Evolutionary conservation across 306 rosid species (phyloP).

Genomic region (Cicer judaicum): DNA sequence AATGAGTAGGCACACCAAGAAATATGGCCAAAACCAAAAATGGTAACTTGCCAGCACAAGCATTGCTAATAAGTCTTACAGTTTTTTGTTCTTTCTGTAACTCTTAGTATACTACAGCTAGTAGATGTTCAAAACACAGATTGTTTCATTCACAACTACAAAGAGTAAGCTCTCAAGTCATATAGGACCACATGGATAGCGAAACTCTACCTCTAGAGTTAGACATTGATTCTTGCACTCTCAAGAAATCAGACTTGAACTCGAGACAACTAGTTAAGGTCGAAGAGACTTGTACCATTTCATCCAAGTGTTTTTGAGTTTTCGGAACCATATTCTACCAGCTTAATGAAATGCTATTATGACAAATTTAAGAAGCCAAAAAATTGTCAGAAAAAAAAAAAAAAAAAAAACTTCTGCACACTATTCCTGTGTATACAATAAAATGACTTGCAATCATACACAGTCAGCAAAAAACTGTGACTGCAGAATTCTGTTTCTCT

Average conservation of each 20-base stretch:
- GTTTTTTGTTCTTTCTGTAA: neutral
- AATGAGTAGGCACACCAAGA: constrained; percentile 10
- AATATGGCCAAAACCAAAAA: constrained; percentile 19
- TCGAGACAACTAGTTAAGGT: neutral
- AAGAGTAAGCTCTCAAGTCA: neutral
- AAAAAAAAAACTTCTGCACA: neutral
- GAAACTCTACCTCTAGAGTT: neutral
- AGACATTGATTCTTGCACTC: neutral
- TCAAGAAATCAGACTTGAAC: neutral
- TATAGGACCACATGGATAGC: neutral
- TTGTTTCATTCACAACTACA: neutral
- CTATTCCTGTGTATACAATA: constrained; percentile 29
- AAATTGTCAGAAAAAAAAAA: constrained; percentile 18
- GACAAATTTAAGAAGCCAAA: constrained; percentile 10
- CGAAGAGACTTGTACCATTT: neutral
- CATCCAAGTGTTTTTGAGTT: neutral
- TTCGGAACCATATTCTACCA: constrained; percentile 27
- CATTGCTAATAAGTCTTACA: constrained; percentile 31
- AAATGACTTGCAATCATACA: constrained; percentile 40
- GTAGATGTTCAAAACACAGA: constrained; percentile 5
- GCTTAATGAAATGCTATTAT: constrained; percentile 29
- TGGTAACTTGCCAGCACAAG: constrained; percentile 32
- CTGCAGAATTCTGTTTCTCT: constrained; percentile 33
- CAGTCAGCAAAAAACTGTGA: constrained; percentile 19
- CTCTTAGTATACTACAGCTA: constrained; percentile 17